Evolutionary conservation across 176 grass and related monocot genomes (phyloP), one percentile per base, ranked within the genome.

Genomic region (Dendrocalamus sinicus): DNA sequence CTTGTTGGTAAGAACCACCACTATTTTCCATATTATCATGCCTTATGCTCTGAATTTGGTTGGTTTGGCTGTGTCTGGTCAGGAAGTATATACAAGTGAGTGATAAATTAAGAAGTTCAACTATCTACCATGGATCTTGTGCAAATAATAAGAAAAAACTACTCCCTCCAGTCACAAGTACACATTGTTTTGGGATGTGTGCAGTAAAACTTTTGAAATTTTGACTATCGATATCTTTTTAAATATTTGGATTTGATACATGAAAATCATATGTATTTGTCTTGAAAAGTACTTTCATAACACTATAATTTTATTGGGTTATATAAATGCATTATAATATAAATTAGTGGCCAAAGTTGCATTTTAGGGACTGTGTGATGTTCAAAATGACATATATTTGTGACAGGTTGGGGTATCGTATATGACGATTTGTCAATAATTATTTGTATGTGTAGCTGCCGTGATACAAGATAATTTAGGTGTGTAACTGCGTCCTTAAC

Each of bases 71-170:
- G 44, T 45, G 30, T 35, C 55, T 74, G 44, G 0, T 83, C 7
- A 39, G 57, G 26, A 74, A 20, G 24, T 71, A 63, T 62, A 8
- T 75, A 52, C 30, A 74, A 62, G 40, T 52, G 55, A 63, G 23
- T 23, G 53, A 20, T 50, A 51, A 51, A 24, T 75, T 64, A 40
- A 64, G 69, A 72, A 47, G 41, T 83, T 74, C 59, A 83, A 64
- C 12, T 64, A 7, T 10, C 23, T 59, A 75, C 15, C 10, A 58
- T n/a, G 19, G 53, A 23, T 12, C 52, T 13, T 71, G 69, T 79
- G 28, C 46, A 20, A 78, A 58, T 53, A 59, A 59, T n/a, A 59
- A 59, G 2, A n/a, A 23, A 45, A 45, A 45, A 45, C 8, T 45
- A 45, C 44, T 10, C 37, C 37, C 44, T 10, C 37, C 37, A 39